A percentile compares a stretch with the other conserved stretches of the same genome.
Conservation (phyloP, 768 basidiomycete genomes). For the Mycena alexandri region DNA sequence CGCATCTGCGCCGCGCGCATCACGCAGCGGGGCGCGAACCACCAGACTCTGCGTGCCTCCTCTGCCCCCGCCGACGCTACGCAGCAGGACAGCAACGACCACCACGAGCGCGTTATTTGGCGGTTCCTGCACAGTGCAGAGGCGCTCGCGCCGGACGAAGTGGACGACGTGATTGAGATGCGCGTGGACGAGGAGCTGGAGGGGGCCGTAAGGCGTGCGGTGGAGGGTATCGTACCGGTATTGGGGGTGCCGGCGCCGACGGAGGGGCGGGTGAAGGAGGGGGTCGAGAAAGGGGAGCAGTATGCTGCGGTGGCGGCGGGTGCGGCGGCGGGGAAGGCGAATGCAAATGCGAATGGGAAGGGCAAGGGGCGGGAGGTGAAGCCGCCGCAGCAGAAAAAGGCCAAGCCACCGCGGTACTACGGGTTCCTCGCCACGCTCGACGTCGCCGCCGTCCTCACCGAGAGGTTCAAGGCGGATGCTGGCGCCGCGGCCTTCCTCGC, state of each 20-base stretch:
- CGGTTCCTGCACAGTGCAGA: conserved; percentile 75
- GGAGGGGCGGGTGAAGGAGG: conserved; percentile 68
- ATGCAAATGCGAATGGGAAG: conserved; percentile 22
- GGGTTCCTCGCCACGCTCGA: conserved; percentile 83
- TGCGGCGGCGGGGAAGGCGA: conserved; percentile 43
- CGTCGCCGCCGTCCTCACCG: conserved; percentile 60
- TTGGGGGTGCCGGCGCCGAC: conserved; percentile 66
- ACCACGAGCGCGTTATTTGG: conserved; percentile 83
- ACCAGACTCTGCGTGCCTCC: conserved; percentile 75
- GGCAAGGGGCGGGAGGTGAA: background rate
- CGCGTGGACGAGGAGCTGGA: conserved; percentile 66
- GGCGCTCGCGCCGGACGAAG: conserved; percentile 71
- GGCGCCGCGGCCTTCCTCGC: conserved; percentile 60
- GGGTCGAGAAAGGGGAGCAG: conserved; percentile 57
- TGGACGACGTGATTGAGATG: conserved; percentile 81
- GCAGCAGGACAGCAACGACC: too few species aligned
- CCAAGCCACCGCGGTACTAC: conserved; percentile 75
- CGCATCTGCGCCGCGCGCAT: conserved; percentile 87
- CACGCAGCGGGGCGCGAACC: conserved; percentile 79
- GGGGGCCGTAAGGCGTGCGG: conserved; percentile 67
- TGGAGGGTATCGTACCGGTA: conserved; percentile 66
- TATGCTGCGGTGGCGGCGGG: conserved; percentile 55
- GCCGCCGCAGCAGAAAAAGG: conserved; percentile 8
- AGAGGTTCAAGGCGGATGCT: conserved; percentile 44
- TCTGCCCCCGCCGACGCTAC: conserved; percentile 58